Evolutionary conservation across 2,329 filamentous ascomycete genomes (phyloP).

Genomic region (Mollisia scopiformis): DNA sequence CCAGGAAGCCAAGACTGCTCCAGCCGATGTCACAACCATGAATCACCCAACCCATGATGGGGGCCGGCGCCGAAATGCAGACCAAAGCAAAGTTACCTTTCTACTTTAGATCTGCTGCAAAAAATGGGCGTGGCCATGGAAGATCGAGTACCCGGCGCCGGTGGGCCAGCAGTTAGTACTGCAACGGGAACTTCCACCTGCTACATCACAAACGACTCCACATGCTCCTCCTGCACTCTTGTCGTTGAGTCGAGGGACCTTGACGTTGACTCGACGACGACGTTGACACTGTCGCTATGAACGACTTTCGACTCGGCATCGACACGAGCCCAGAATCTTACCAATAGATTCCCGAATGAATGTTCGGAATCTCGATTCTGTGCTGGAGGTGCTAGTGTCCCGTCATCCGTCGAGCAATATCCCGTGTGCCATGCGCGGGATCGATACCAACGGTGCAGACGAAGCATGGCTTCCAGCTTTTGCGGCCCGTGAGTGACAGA

Average conservation of each 20-base stretch:
- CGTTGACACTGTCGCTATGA: neutral
- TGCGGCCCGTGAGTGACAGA: constrained; percentile 29
- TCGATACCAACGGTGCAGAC: constrained; percentile 24
- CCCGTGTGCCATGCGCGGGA: constrained; percentile 25
- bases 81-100: neutral
- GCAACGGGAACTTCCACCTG: neutral
- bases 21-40: constrained; percentile 6
- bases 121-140: neutral
- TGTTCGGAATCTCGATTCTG: neutral
- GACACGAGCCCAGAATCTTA: too few relatives aligned
- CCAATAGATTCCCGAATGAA: too few relatives aligned
- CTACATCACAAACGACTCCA: neutral
- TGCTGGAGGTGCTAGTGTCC: neutral
- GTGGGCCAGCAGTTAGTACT: neutral
- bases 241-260: neutral
- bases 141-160: neutral
- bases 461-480: constrained; percentile 14
- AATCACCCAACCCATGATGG: too few relatives aligned
- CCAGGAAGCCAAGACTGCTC: neutral
- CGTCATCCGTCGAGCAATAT: constrained; percentile 17
- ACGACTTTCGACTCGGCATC: too few relatives aligned
- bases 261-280: neutral
- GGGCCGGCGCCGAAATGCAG: neutral
- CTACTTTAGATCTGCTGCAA: neutral
- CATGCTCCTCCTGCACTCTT: neutral